Conservation (phyloP, 2,329 filamentous ascomycete genomes). For the Thielaviopsis populi region DNA sequence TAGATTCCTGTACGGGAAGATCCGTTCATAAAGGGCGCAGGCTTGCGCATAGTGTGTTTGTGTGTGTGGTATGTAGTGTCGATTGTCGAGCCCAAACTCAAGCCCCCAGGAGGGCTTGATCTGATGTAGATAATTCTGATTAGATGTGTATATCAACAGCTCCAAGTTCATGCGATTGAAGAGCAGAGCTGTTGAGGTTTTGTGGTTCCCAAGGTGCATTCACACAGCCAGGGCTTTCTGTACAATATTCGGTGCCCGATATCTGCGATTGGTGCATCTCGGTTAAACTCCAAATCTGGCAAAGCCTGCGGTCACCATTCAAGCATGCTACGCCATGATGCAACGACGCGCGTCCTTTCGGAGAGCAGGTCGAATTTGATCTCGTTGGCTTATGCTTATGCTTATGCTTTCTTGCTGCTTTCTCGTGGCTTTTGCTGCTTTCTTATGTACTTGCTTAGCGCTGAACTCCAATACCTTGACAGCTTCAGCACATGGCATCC, state of each 20-base stretch:
- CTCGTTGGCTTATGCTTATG: neutral
- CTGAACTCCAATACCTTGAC: no score
- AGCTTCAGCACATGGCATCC: neutral
- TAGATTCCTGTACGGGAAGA: no score
- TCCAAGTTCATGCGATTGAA: neutral
- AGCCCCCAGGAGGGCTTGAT: neutral
- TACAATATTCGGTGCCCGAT: neutral
- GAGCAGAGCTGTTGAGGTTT: no score
- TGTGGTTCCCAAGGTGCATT: no score
- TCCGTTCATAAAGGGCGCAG: no score
- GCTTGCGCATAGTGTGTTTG: no score
- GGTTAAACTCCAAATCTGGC: neutral
- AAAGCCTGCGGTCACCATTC: neutral
- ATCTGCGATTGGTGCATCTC: neutral
- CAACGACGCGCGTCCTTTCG: slow-evolving; percentile 2
- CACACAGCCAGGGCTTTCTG: no score
- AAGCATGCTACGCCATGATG: neutral
- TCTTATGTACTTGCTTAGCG: no score
- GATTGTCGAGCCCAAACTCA: neutral
- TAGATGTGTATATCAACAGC: neutral
- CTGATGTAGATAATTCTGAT: neutral
- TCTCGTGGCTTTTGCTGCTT: no score
- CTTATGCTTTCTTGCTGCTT: neutral
- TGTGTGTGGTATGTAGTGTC: no score
- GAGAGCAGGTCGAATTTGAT: neutral